Percentiles rank a stretch among this genome's conserved stretches.
phyloP scores from a whole-genome alignment of 1,284 basidiomycete genomes.

The Chalciporus sp. region DNA sequence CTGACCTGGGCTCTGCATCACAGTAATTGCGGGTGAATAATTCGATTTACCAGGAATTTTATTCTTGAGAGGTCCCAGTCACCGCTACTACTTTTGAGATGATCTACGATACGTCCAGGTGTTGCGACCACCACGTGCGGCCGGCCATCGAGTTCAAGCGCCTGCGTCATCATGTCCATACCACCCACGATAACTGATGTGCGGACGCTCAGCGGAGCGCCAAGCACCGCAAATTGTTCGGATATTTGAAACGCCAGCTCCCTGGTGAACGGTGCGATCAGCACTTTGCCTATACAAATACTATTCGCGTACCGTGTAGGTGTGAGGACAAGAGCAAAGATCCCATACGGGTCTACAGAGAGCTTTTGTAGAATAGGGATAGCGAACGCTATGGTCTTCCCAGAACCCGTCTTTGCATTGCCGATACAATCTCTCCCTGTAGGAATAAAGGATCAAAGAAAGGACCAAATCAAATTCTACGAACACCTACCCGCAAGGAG shows the following conservation, averaged over 20 bases:
- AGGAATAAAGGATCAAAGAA: neutral
- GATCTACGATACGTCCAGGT: slow-evolving; percentile 93
- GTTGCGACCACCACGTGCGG: slow-evolving; percentile 97
- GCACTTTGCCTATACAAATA: neutral
- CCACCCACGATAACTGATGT: slow-evolving; percentile 95
- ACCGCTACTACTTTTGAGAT: slow-evolving; percentile 77
- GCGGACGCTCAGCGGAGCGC: slow-evolving; percentile 76
- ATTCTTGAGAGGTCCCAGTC: slow-evolving; percentile 87
- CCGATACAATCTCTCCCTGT: slow-evolving; percentile 90
- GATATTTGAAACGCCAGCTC: slow-evolving; percentile 97
- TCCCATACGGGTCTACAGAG: slow-evolving; percentile 87
- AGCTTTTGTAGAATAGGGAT: slow-evolving; percentile 93
- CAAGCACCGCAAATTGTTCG: slow-evolving; percentile 94
- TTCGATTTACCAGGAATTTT: slow-evolving; percentile 74
- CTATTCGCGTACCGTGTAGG: slow-evolving; percentile 79
- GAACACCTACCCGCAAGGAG: slow-evolving; percentile 69
- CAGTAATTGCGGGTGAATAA: neutral
- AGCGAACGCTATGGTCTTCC: slow-evolving; percentile 98
- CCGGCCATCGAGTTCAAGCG: slow-evolving; percentile 80
- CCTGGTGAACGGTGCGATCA: slow-evolving; percentile 43
- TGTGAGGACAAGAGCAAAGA: slow-evolving; percentile 91
- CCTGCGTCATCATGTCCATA: slow-evolving; percentile 98
- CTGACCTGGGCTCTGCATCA: slow-evolving; percentile 43
- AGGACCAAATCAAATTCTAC: neutral
- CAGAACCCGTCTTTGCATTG: slow-evolving; percentile 96